Conservation (phyloP, 352 stramenopile species). For the Globisporangium canariense region DNA sequence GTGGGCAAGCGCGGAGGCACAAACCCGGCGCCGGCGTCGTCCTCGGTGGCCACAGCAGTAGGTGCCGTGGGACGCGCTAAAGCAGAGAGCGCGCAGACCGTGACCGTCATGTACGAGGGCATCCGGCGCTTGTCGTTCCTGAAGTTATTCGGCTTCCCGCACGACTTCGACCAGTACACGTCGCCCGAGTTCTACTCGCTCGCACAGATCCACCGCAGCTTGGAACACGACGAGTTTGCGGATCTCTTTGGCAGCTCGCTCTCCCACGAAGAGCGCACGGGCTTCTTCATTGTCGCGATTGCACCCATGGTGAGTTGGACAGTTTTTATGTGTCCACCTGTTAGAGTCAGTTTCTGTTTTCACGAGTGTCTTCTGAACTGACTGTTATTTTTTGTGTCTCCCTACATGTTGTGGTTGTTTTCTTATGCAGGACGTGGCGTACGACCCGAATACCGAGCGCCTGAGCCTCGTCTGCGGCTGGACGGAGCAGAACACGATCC, state of each 20-base stretch:
- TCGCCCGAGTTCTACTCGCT: conserved; percentile 50
- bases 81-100: conserved; percentile 10
- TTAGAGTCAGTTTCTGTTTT: neutral
- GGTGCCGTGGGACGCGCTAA: conserved; percentile 11
- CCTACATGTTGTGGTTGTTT: neutral
- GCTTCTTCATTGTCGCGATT: conserved; percentile 53
- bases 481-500: conserved; percentile 59
- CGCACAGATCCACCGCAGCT: conserved; percentile 31
- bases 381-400: neutral
- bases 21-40: conserved; percentile 14
- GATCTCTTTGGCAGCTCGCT: conserved; percentile 70
- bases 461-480: conserved; percentile 50
- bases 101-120: conserved; percentile 51
- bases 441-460: conserved; percentile 59
- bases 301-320: conserved; percentile 55
- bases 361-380: neutral
- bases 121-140: conserved; percentile 64
- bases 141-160: conserved; percentile 49
- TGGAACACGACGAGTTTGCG: conserved; percentile 47
- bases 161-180: conserved; percentile 51
- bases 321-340: neutral
- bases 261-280: conserved; percentile 66
- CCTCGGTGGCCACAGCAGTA: neutral
- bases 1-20: conserved; percentile 27
- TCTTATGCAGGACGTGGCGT: conserved; percentile 44